Percentiles rank a stretch among this genome's conserved stretches.
Evolutionary conservation across 1,284 basidiomycete genomes (phyloP).

Genomic region (Malassezia globosa): DNA sequence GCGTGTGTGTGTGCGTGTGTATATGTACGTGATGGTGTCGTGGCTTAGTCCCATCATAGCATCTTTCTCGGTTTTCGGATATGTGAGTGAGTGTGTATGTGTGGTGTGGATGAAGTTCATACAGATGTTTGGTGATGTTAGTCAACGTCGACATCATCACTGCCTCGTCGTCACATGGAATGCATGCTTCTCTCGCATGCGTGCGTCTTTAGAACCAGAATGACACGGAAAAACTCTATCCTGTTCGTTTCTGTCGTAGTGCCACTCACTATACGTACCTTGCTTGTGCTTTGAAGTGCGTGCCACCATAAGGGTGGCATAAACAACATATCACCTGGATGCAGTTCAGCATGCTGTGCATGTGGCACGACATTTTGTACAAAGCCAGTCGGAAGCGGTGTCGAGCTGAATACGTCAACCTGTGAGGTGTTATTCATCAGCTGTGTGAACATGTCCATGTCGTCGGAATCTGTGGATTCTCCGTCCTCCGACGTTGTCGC

Average conservation of each 20-base stretch:
- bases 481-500: no score
- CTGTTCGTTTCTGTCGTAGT: no score
- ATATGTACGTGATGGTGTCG: no score
- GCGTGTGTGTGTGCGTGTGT: no score
- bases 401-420: conserved; percentile 13
- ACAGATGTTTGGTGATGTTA: no score
- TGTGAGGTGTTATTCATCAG: conserved; percentile 21
- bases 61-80: no score
- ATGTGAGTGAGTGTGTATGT: no score
- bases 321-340: conserved; percentile 22
- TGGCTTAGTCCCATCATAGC: no score
- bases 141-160: no score
- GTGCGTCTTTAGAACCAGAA: conserved; percentile 11
- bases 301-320: conserved; percentile 25
- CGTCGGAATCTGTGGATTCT: no score
- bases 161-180: not conserved
- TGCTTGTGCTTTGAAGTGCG: conserved; percentile 16
- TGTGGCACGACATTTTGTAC: conserved; percentile 4
- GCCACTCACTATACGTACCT: not conserved
- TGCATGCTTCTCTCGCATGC: not conserved
- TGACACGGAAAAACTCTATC: conserved; percentile 13
- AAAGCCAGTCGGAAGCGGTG: conserved; percentile 2
- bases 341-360: conserved; percentile 13
- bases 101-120: no score
- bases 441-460: not conserved